Evolutionary conservation across 768 basidiomycete genomes (phyloP), one percentile per base, ranked within the genome.

Genomic region (Lactifluus piperatus): DNA sequence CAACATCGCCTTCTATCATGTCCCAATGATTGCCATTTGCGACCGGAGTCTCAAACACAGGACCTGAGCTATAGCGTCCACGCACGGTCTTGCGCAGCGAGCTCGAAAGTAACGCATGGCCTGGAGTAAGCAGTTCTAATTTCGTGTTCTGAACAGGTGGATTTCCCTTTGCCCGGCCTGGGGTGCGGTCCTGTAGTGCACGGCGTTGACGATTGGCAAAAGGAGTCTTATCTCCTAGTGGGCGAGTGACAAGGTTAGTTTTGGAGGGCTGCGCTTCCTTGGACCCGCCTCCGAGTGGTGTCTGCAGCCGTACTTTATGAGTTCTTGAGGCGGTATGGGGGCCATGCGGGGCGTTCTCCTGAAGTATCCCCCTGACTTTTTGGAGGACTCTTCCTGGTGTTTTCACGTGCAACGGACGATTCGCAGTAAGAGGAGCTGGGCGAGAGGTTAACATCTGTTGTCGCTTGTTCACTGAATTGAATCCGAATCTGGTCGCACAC

Each of bases 21-120:
- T 92, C 88, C 89, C 88, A 92, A 57, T 85, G 81, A 62, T 82
- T 77, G 3, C 85, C 87, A 10, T 72, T 74, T 20, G 82, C 83
- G 39, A 77, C 63, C 2, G 90, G 90, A 0, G 90, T 91, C 66
- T 85, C 77, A 62, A 86, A 85, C 16, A 58, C 72, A 61, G 77
- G 77, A 45, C 70, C 73, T 26, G 75, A 74, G 57, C 75, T 81
- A 41, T 78, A 72, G 39, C 83, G 83, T 13, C 76, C 74, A 44
- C 87, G 77, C 53, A 79, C 71, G 52, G 83, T 83, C 68, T 81
- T 85, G 47, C 89, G 76, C 26, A 79, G 76, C 5, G 87, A 87
- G 62, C 86, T 88, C 0, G 88, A 83, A 4, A 84, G 79, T 18
- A 80, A 75, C 7, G 75, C 72, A 2, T 77, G 77, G 30, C 65